Base-by-base conservation (phyloP, 2,329 filamentous ascomycete genomes). In the Scorias spongiosa region DNA sequence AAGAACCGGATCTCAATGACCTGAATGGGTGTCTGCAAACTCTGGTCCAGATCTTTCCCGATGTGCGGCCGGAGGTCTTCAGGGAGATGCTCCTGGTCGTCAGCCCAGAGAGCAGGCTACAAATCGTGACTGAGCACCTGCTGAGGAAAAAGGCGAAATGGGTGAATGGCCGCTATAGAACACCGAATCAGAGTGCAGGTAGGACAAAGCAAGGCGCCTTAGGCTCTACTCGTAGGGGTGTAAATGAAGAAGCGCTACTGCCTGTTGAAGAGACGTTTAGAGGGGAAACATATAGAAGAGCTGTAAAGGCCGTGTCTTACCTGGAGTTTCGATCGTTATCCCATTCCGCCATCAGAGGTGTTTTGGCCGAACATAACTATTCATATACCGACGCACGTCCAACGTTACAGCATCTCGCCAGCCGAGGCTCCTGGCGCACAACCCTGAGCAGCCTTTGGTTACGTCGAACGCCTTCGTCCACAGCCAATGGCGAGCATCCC, bases 41-140 rank as follows among this genome's bases (percentile, higher is more conserved):
- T 10, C 72, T 91, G 38, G 75, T 78, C 17, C 76, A 76, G 40
- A 71, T 88, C 8, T 91, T 91, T 51, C 84, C 84, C 26, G 77
- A 88, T 61, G 70, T 88, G n/a, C 81, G 86, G 61, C 70, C 84
- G 47, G 82, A 88, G 52, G 84, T 88, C 14, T 85, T 91, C 57
- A 76, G 84, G 39, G 84, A 89, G 66, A 83, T 91, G 74, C 75
- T 91, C 41, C 65, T 71, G 34, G 81, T 70, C 55, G 81, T 88
- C 57, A 80, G 81, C 54, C 77, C 80, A 53, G 81, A 88, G 61
- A 89, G 83, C 48, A 70, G 83, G 50, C 65, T 89, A 18, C 80
- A 84, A 38, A 71, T 91, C 41, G 80, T 88, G 26, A 84, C 84
- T 10, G 84, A 91, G 57, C 74, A 78, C 41, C 66, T 91, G 46